Evolutionary conservation across 345 rosid genomes (phyloP), one percentile per base, ranked within the genome.

Genomic region (Corchorus olitorius): DNA sequence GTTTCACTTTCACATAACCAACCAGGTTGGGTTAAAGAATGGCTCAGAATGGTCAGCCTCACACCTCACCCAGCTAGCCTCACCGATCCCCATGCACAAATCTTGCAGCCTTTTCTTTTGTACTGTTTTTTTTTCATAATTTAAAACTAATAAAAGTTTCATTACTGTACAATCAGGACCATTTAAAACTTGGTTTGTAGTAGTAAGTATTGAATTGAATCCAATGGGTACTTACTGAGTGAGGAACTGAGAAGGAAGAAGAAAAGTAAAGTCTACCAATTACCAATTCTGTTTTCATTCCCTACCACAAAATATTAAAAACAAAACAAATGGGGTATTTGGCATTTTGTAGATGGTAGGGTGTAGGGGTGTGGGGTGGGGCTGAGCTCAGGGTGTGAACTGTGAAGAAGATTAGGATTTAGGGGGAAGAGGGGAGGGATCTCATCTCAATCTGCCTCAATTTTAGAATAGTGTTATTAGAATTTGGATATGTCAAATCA

Each of bases 401-500:
- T 1, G 50, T 10, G 2, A 15, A 17, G 50, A 14, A 17, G 50
- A 14, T 48, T 27, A 14, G 15, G 63, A 11, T 37, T 50, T n/a
- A 53, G 16, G 19, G 17, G 17, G 62, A 17, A 56, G 70, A 66
- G 39, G 48, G 43, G 5, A 34, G 27, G 48, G 74, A 60, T 72
- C 27, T 27, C 27, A 60, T 72, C 27, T 27, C 27, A 27, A 27
- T 27, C 75, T 73, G 43, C 76, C 76, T 73, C 66, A 22, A 73
- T 22, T 73, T 59, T 45, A 60, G 27, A 45, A 59, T 8, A 58
- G 12, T 19, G 20, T 43, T 58, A 39, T 39, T 39, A 39, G 4
- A 39, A 39, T 39, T 39, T 39, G 43, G 56, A 46, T 10, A 61
- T 34, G 77, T 74, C 77, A 74, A 74, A 50, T 74, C 70, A 50